Evolutionary conservation across 1,284 basidiomycete genomes (phyloP), one percentile per base, ranked within the genome.

Genomic region (Trametes versicolor): DNA sequence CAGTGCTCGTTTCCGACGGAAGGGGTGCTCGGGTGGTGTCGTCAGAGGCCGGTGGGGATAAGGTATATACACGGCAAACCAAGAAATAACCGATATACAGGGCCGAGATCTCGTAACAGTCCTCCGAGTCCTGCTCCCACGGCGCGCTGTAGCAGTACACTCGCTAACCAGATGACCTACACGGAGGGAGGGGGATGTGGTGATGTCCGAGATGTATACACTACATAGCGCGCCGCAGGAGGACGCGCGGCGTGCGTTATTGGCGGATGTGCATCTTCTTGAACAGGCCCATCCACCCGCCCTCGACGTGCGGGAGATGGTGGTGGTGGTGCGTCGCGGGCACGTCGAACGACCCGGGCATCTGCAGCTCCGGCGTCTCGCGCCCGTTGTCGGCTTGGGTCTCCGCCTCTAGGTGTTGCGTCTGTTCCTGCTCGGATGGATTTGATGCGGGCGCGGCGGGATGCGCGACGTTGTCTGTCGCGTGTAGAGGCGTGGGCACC

Each of bases 261-360:
- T 65, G 68, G 65, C 63, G 67, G 62, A 72, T 51, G 58, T 68
- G 72, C 62, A 72, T 41, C 65, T 71, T 71, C 55, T 65, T 70
- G 58, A 74, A 70, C 32, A 74, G 50, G 13, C 64, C 64, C 64
- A 64, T 54, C 61, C 70, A 67, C 15, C 67, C 65, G 37, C 67
- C 69, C 34, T 70, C 71, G 55, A 62, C 68, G 52, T 67, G 66
- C 39, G 66, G 58, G 54, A 67, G 68, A 8, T 63, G 63, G 47
- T 72, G 70, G 32, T 60, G 62, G 47, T 67, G 63, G 19, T 51
- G 58, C 39, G 55, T 56, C 53, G 58, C 62, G 17, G 67, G 63
- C n/a, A 78, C 50, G 65, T 80, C 74, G 64, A 86, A 85, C 41
- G 82, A 81, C 4, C 85, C 86, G 1, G 85, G 85, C 70, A 87